These are phyloP conservation scores for Cyanodermella asteris DNA, from an alignment of 2,329 filamentous ascomycete species.

Conservation along the genomic window DNA sequence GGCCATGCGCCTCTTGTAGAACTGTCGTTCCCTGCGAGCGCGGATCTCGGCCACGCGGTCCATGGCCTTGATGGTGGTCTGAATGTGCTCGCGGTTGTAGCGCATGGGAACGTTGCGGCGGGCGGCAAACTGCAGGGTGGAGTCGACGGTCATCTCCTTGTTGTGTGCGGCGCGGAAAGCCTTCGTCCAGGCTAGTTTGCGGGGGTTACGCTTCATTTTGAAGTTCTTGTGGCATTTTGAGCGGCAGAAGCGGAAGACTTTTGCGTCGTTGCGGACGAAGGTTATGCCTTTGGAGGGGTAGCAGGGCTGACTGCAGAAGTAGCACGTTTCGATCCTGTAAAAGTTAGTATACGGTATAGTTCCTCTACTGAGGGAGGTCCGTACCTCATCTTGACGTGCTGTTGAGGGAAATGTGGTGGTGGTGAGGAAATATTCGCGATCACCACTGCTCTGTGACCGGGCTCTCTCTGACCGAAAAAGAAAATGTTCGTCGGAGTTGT, in stretches of 20 bases:
- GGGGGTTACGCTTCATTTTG: constrained; percentile 96
- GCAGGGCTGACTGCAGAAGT: constrained; percentile 47
- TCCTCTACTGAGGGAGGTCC: background rate
- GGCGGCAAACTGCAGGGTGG: constrained; percentile 74
- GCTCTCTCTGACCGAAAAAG: too few relatives aligned
- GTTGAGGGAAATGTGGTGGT: background rate
- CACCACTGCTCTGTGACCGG: too few relatives aligned
- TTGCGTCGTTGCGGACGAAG: constrained; percentile 45
- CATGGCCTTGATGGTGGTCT: constrained; percentile 81
- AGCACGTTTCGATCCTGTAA: constrained; percentile 37
- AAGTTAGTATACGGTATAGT: background rate
- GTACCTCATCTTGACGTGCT: constrained; percentile 1
- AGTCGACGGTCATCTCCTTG: constrained; percentile 84
- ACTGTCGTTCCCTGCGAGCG: constrained; percentile 60
- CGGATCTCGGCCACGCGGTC: constrained; percentile 72
- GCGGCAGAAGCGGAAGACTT: constrained; percentile 45
- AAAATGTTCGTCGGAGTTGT: too few relatives aligned
- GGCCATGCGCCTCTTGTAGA: constrained; percentile 84
- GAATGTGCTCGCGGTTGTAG: constrained; percentile 83
- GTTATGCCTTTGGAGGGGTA: constrained; percentile 46
- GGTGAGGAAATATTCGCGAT: too few relatives aligned
- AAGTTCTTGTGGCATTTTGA: constrained; percentile 55
- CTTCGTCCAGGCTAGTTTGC: constrained; percentile 96
- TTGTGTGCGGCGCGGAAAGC: constrained; percentile 66
- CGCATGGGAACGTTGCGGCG: constrained; percentile 85